Base-by-base conservation (phyloP, 2,329 filamentous ascomycete species). In the Pestalotiopsis sp. region DNA sequence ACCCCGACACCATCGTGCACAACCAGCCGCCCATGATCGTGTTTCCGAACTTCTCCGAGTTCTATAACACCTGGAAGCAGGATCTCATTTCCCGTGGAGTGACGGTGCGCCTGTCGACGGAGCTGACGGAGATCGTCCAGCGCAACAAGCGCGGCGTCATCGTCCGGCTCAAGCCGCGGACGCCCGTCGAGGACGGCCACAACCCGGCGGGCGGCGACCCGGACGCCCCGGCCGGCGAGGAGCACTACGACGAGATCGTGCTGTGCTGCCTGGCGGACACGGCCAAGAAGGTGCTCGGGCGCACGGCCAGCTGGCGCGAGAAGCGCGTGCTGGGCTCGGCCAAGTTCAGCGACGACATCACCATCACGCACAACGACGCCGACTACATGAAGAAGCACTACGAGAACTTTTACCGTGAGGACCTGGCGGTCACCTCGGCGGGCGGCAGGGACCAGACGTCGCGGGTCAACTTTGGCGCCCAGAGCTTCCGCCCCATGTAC, bases 321-420 rank as follows among this genome's bases (percentile, higher is more conserved):
- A 87, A 83, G 62, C 84, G 85, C 57, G 87, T 95, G 10, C 86
- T 94, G 0, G 89, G 91, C n/a, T 88, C 89, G 17, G 91, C 91
- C 10, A 88, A 88, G 68, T 89, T 92, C 77, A 88, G 86, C 73
- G 87, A 92, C 80, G 91, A 93, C 75, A 86, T 92, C 66, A 92
- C 90, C 14, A 84, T 92, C 70, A 92, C 90, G 1, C 90, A 92
- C 75, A 86, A 82, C 71, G 90, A 93, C 75, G 78, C 81, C 5
- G 80, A 83, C 11, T 92, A 92, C 79, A 91, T 92, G 81, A 83
- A 87, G 67, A 85, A 84, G 59, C 87, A 92, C 77, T 92, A 93
- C 80, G 89, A 92, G 72, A 90, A 85, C 75, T 84, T 83, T 73
- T 88, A 84, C 78, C 81, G 82, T 67, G 74, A 80, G 17, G 78